phyloP scores from a whole-genome alignment of 768 basidiomycete species.

The Pleurotus cornucopiae region DNA sequence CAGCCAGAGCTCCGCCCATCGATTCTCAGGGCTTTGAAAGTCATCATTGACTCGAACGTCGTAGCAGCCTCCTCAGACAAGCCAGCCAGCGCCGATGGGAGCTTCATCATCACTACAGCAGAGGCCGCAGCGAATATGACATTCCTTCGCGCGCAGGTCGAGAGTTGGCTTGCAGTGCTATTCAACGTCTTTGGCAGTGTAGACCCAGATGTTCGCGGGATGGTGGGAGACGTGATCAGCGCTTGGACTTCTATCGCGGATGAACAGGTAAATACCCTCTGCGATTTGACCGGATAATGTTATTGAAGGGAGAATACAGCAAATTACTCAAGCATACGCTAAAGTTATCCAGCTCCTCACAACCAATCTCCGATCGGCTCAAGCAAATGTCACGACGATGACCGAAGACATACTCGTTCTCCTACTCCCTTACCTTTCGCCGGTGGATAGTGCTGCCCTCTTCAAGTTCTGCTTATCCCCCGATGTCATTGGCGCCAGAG shows the following conservation, averaged over 20 bases:
- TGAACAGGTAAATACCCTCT: constrained; percentile 45
- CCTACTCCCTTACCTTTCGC: constrained; percentile 71
- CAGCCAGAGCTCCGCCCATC: constrained; percentile 81
- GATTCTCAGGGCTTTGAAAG: constrained; percentile 77
- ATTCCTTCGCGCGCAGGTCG: constrained; percentile 72
- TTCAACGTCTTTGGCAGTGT: constrained; percentile 95
- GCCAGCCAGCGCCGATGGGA: constrained; percentile 15
- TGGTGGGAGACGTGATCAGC: constrained; percentile 85
- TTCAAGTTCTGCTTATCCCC: constrained; percentile 66
- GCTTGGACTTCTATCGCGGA: constrained; percentile 84
- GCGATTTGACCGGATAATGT: constrained; percentile 1
- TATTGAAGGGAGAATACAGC: constrained; percentile 31
- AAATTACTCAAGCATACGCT: constrained; percentile 74
- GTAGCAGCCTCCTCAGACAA: constrained; percentile 35
- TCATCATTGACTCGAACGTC: constrained; percentile 77
- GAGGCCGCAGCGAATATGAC: constrained; percentile 64
- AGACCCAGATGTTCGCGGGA: constrained; percentile 65
- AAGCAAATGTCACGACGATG: constrained; percentile 51
- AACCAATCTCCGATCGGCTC: constrained; percentile 48
- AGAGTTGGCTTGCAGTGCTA: constrained; percentile 92
- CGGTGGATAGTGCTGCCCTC: constrained; percentile 54
- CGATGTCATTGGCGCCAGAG: constrained; percentile 68
- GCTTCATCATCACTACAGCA: constrained; percentile 41
- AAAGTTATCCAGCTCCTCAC: constrained; percentile 74
- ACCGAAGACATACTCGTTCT: constrained; percentile 84